phyloP scores from a whole-genome alignment of 805 yeast genomes.

The Pichia pseudocactophila region DNA sequence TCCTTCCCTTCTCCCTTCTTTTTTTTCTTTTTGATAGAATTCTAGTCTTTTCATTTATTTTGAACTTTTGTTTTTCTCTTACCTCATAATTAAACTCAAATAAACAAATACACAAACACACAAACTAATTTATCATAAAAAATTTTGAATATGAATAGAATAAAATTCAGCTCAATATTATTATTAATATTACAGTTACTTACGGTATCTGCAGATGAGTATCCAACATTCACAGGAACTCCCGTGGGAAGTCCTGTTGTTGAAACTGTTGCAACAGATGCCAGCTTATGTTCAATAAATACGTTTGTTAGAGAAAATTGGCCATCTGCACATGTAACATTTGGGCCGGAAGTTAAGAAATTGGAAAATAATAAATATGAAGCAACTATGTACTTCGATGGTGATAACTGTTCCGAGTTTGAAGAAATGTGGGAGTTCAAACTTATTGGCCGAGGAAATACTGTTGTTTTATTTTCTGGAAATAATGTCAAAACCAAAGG shows the following conservation, averaged over 20 bases:
- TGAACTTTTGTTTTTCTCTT: no score
- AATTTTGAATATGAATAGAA: no score
- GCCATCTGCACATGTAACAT: slow-evolving; percentile 14
- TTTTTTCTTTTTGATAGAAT: no score
- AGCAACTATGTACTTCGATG: slow-evolving; percentile 13
- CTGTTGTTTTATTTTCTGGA: slow-evolving; percentile 19
- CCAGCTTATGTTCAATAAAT: not conserved
- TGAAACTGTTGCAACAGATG: not conserved
- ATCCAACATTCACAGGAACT: not conserved
- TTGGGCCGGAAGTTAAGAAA: slow-evolving; percentile 5
- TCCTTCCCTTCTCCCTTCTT: no score
- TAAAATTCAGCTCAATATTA: not conserved
- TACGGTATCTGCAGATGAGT: not conserved
- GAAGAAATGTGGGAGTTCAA: slow-evolving; percentile 16
- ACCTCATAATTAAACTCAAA: no score
- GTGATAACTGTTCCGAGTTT: slow-evolving; percentile 5
- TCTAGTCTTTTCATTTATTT: no score
- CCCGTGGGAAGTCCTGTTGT: not conserved
- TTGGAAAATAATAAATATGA: slow-evolving; percentile 5
- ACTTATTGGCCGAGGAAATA: slow-evolving; percentile 19
- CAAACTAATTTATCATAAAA: no score
- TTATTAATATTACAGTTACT: not conserved
- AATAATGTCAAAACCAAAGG: slow-evolving; percentile 12
- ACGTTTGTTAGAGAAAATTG: not conserved
- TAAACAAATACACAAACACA: no score